Evolutionary conservation across 371 early-diverging fungal species (phyloP).

Genomic region (Smittium mucronatum): DNA sequence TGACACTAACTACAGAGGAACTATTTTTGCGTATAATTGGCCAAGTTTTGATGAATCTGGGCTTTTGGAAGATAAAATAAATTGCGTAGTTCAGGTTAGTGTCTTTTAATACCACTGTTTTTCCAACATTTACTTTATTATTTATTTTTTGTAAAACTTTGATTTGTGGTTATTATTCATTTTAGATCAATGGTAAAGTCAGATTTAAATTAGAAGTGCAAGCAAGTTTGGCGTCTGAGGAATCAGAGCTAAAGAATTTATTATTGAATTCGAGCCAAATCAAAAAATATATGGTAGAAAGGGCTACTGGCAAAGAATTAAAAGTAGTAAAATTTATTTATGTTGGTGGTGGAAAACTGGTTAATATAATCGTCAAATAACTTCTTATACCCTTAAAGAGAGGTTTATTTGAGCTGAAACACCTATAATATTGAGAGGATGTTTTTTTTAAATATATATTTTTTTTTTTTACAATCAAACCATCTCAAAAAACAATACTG

Average conservation of each 20-base stretch:
- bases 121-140: constrained; percentile 3
- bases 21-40: constrained; percentile 51
- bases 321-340: neutral
- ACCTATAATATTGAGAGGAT: too few species aligned
- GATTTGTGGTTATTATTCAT: constrained; percentile 14
- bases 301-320: neutral
- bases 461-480: too few species aligned
- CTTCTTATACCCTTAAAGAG: too few species aligned
- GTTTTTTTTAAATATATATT: too few species aligned
- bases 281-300: neutral
- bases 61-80: constrained; percentile 11
- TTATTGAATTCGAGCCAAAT: neutral
- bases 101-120: neutral
- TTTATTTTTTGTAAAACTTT: constrained; percentile 6
- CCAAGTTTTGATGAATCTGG: constrained; percentile 39
- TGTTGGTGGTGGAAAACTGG: neutral
- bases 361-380: neutral
- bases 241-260: constrained; percentile 29
- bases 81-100: constrained; percentile 43
- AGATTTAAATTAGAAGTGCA: constrained; percentile 52
- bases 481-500: too few species aligned
- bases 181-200: constrained; percentile 67
- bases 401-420: too few species aligned
- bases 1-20: neutral
- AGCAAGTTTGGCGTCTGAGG: constrained; percentile 24